Evolutionary conservation across 2,329 filamentous ascomycete species (phyloP), one percentile per base, ranked within the genome.

Genomic region (Daldinia sp.): DNA sequence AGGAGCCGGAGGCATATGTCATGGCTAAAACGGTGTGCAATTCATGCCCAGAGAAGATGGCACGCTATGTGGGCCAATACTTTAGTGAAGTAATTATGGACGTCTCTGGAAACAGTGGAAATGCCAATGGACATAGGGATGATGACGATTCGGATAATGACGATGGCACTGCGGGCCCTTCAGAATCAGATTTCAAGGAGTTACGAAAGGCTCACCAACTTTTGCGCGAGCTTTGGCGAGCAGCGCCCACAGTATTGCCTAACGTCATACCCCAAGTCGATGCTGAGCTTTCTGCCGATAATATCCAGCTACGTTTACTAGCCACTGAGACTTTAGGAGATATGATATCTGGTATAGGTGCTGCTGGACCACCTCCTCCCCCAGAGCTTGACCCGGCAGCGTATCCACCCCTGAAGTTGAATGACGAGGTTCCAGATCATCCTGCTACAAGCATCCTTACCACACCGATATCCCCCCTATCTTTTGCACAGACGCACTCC

Each of bases 71-170:
- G 63, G 95, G 93, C 73, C 94, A 97, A 76, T 99, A 98, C 79
- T 99, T 99, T 79, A 97, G 94, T 80, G 94, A 97, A 63, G 94
- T 98, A 58, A 97, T 99, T 65, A 90, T 98, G 69, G 94, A 98
- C 77, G 92, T 94, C 3, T 94, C 90, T 41, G 88, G 84, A 12
- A 85, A 88, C 51, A 83, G 83, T 20, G 82, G 83, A 9, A 84
- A 86, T 73, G 71, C 83, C 60, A 90, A 89, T 70, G 88, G 87
- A 4, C 83, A 85, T 62, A 87, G 86, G 67, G 86, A 86, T 42
- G 83, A 85, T 18, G 87, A 87, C 28, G 90, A 91, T 20, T 86
- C 84, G 0, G 88, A 92, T 66, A 89, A 91, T 55, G 88, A 93
- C 60, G 85, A 88, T 53, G 80, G 76, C 9, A 81, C 84, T 13